Percentiles rank a stretch among this genome's conserved stretches.
Evolutionary conservation across 257 asterid genomes (phyloP).

Genomic region (Plantago major): DNA sequence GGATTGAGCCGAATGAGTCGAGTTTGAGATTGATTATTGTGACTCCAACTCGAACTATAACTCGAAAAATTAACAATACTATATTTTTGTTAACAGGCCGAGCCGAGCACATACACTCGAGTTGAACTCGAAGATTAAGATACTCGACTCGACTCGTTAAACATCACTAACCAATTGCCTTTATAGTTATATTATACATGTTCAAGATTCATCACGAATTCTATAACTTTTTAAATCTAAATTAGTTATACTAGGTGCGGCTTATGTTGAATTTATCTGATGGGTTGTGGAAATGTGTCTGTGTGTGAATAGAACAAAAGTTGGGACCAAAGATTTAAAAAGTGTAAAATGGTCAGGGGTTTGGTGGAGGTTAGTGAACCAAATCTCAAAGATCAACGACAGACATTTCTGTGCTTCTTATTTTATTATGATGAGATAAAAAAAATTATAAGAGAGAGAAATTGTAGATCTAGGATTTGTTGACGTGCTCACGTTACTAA

Average conservation of each 20-base stretch:
- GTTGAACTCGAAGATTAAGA: no score
- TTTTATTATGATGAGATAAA: not conserved
- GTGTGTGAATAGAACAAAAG: slow-evolving; percentile 9
- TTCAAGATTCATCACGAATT: no score
- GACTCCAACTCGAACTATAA: no score
- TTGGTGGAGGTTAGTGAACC: slow-evolving; percentile 14
- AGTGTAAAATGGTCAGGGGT: not conserved
- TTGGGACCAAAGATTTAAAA: not conserved
- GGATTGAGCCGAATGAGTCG: no score
- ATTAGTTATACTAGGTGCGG: not conserved
- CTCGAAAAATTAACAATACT: no score
- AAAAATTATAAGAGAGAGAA: not conserved
- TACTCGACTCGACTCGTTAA: no score
- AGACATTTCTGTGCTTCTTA: not conserved
- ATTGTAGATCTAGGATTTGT: slow-evolving; percentile 20
- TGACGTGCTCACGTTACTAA: slow-evolving; percentile 14
- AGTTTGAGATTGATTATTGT: no score
- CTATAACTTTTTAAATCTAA: not conserved
- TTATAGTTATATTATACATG: no score
- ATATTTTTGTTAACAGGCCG: no score
- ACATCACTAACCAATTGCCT: no score
- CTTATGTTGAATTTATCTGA: no score
- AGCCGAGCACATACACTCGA: no score
- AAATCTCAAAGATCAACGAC: slow-evolving; percentile 8
- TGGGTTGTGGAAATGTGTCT: not conserved